Evolutionary conservation across 495 filamentous ascomycete genomes (phyloP), one percentile per base, ranked within the genome.

Genomic region (Trichoderma gamsii): DNA sequence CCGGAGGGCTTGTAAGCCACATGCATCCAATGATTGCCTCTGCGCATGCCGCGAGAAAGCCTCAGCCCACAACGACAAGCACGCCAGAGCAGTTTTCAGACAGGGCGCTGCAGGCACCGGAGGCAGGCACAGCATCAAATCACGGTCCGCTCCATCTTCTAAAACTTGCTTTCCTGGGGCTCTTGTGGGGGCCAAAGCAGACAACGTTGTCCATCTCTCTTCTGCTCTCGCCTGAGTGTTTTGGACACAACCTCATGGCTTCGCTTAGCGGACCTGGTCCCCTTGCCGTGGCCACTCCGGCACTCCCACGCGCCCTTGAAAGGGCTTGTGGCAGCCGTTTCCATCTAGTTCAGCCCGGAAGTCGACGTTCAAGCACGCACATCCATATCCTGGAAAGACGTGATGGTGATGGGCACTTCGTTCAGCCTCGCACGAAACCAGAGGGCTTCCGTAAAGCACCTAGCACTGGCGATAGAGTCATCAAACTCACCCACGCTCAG

Each of bases 181-280:
- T 61, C 27, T 61, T 61, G 56, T 61, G 56, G 56, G 56, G 56
- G 27, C 56, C 56, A 18, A 61, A 25, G 51, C 23, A 61, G 29
- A 32, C 9, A 61, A 13, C 6, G 21, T 27, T 61, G 49, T 23
- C 18, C 21, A 16, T 16, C n/a, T 61, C 27, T 61, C 1, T 23
- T 9, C 52, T 29, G 51, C 21, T 56, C 51, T 56, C 51, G 21
- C 21, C 18, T 56, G 51, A 8, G 21, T 18, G 21, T 25, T 61
- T n/a, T 61, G 56, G 11, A 52, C 49, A 23, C 49, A 23, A 29
- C 27, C 56, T 61, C 23, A 61, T 61, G 56, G 56, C 56, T 27
- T 61, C 56, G 56, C 56, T 61, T 61, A 61, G 27, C 56, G 27
- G 27, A 13, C 56, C 56, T 9, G 16, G 23, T 61, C 23, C 51